phyloP scores from a whole-genome alignment of 371 early-diverging fungal species.

The Dichotomocladium elegans region DNA sequence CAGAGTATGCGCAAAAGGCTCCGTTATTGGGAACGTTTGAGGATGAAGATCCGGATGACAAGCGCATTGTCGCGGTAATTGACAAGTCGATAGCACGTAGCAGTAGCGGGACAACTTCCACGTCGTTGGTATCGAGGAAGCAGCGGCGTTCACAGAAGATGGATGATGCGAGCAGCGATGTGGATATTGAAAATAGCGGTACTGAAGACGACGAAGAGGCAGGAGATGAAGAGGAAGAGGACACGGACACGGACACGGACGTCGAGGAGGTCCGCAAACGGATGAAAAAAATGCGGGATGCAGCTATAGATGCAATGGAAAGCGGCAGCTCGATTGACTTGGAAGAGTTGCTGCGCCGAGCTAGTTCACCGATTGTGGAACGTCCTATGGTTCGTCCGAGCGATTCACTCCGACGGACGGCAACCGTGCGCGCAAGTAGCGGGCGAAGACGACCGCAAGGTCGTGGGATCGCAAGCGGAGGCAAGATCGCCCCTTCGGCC shows the following conservation, averaged over 20 bases:
- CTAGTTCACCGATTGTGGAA: constrained; percentile 21
- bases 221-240: constrained; percentile 13
- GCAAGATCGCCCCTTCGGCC: constrained; percentile 22
- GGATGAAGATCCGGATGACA: constrained; percentile 6
- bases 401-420: not conserved
- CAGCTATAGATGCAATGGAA: constrained; percentile 37
- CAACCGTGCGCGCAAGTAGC: not conserved
- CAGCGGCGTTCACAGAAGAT: not conserved
- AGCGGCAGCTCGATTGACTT: constrained; percentile 24
- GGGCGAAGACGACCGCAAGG: constrained; percentile 15
- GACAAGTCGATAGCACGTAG: constrained; percentile 4
- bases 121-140: not conserved
- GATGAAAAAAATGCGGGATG: constrained; percentile 31
- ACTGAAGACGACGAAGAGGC: constrained; percentile 8
- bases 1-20: constrained; percentile 22
- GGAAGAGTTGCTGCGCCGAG: constrained; percentile 36
- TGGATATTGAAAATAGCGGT: constrained; percentile 22
- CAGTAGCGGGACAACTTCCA: not conserved
- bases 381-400: not conserved
- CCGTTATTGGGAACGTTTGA: constrained; percentile 29
- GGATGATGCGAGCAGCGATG: constrained; percentile 19
- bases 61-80: constrained; percentile 11
- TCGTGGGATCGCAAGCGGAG: constrained; percentile 8
- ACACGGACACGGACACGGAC: constrained; percentile 31
- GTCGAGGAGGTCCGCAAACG: constrained; percentile 28